Base-by-base conservation (phyloP, 306 rosid species). In the Lathyrus aphaca region DNA sequence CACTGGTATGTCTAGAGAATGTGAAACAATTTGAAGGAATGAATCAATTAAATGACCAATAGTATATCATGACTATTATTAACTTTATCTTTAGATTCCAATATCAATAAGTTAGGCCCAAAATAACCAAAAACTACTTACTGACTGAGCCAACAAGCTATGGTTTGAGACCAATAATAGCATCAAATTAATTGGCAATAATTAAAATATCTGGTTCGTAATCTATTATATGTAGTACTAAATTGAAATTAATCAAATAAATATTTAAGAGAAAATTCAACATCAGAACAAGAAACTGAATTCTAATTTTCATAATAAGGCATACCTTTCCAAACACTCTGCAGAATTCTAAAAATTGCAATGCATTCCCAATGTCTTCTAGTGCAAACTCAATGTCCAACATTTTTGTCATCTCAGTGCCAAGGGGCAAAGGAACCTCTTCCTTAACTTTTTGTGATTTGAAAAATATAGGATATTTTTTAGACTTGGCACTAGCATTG, bases 311-410 rank as follows among this genome's bases (percentile, higher is more conserved):
- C 1, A 5, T 5, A 10, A 55, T 14, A 60, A 35, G 21, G 12
- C 57, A 67, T 88, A 88, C 97, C 95, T 88, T 86, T 42, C 91
- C 89, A 66, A 94, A 94, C 12, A 79, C 77, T 44, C 79, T 74
- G 71, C 88, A 90, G 61, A 94, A 94, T 67, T 90, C 96, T 43
- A 94, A 49, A 68, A 94, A 82, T 58, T 94, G 98, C 73, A 94
- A 48, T n/a, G 85, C 97, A 30, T 75, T 72, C 7, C 94, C 98
- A 81, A 84, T 79, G 73, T 84, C 88, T 70, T 83, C 87, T 9
- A 78, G 78, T 44, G 80, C 18, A 5, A 94, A 66, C 38, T 85
- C 92, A 68, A 87, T 69, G 23, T 77, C 91, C 35, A 64, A 60
- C 71, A 87, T 69, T 27, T 74, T 44, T 1, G 80, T 84, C 64